phyloP scores from a whole-genome alignment of 345 rosid genomes.

The Limnanthes douglasii region DNA sequence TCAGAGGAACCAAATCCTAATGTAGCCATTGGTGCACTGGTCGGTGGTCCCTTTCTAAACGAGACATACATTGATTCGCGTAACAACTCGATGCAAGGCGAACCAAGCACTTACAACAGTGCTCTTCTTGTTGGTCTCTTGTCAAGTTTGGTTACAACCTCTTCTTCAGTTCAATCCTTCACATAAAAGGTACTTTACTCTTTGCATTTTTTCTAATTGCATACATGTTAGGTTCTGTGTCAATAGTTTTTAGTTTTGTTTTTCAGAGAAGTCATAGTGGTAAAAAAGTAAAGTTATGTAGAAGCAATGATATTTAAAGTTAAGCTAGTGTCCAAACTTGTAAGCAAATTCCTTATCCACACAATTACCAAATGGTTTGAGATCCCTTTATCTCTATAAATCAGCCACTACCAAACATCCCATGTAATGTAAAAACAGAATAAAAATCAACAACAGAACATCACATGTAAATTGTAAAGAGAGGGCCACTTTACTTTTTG shows the following conservation, averaged over 20 bases:
- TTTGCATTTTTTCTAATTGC: slow-evolving; percentile 13
- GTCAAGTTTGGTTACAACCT: slow-evolving; percentile 81
- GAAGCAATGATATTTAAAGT: too few relatives aligned
- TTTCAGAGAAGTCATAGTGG: not conserved
- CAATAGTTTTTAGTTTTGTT: too few relatives aligned
- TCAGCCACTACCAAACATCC: too few relatives aligned
- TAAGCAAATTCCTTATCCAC: too few relatives aligned
- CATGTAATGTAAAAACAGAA: too few relatives aligned
- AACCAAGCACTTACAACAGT: slow-evolving; percentile 83
- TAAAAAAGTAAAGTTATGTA: too few relatives aligned
- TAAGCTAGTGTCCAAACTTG: too few relatives aligned
- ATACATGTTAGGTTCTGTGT: not conserved
- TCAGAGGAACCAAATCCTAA: slow-evolving; percentile 69
- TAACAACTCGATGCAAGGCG: slow-evolving; percentile 71
- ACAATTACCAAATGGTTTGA: too few relatives aligned
- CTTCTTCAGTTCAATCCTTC: slow-evolving; percentile 56
- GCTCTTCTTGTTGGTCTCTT: slow-evolving; percentile 82
- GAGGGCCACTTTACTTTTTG: too few relatives aligned
- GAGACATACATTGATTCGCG: slow-evolving; percentile 61
- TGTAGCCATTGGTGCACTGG: slow-evolving; percentile 72
- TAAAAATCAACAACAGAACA: too few relatives aligned
- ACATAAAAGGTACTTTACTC: slow-evolving; percentile 10
- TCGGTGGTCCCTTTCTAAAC: slow-evolving; percentile 86
- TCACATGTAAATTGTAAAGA: too few relatives aligned
- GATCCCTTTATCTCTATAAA: too few relatives aligned